These are phyloP conservation scores for Eucalyptus cloeziana DNA, from an alignment of 345 rosid genomes.

Conservation along the genomic window DNA sequence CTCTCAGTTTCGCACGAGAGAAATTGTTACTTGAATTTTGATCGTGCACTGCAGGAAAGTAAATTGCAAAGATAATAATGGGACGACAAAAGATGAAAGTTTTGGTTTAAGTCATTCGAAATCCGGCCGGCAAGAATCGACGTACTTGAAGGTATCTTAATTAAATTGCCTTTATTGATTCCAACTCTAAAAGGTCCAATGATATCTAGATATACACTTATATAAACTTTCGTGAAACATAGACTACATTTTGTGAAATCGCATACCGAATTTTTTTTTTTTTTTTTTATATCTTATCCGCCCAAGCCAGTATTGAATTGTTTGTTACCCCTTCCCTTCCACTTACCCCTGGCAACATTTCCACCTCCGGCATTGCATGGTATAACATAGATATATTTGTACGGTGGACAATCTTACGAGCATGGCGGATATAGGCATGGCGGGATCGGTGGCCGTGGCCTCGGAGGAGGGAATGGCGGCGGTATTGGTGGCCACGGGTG, in stretches of 20 bases:
- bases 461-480: neutral
- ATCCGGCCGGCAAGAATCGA: no score
- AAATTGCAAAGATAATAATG: neutral
- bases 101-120: neutral
- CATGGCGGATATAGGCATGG: neutral
- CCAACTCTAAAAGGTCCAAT: neutral
- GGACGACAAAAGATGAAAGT: neutral
- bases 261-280: no score
- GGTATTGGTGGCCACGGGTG: neutral
- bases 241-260: neutral
- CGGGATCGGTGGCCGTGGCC: neutral
- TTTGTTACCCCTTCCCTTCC: neutral
- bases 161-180: neutral
- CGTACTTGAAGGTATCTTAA: neutral
- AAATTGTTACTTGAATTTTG: neutral
- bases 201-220: neutral
- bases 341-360: neutral
- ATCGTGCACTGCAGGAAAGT: neutral
- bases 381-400: neutral
- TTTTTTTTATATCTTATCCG: neutral
- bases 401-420: neutral
- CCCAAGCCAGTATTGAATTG: neutral
- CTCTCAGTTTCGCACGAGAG: neutral
- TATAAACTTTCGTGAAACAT: neutral
- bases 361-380: neutral